phyloP scores from a whole-genome alignment of 306 rosid species.

The Ziziphus jujuba region DNA sequence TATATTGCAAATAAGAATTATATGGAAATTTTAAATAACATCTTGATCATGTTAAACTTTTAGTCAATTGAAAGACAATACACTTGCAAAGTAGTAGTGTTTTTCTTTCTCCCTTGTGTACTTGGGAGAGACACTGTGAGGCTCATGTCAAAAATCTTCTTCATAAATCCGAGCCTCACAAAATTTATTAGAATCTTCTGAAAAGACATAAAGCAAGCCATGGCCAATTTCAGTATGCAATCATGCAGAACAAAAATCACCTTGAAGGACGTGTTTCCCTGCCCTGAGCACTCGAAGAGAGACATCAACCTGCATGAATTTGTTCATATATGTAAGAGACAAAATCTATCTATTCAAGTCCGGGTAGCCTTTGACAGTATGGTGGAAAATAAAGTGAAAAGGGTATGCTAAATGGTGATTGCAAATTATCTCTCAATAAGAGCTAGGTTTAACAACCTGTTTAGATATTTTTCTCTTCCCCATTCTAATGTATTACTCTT shows the following conservation, averaged over 20 bases:
- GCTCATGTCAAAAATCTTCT: background rate
- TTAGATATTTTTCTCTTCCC: background rate
- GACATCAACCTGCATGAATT: slow-evolving; percentile 62
- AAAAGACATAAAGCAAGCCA: background rate
- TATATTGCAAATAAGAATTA: slow-evolving; percentile 10
- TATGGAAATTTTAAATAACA: background rate
- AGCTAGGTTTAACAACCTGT: too few relatives aligned
- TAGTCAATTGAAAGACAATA: background rate
- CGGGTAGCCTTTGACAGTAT: background rate
- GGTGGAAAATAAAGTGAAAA: background rate
- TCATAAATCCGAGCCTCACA: background rate
- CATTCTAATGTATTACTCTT: background rate
- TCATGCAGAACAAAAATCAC: slow-evolving; percentile 35
- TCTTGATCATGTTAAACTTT: background rate
- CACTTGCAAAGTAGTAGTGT: slow-evolving; percentile 2
- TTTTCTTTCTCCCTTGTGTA: background rate
- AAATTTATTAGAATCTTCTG: background rate
- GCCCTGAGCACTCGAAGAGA: slow-evolving; percentile 75
- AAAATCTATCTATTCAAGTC: background rate
- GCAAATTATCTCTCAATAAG: too few relatives aligned
- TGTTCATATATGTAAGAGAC: slow-evolving; percentile 5
- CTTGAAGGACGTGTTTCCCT: slow-evolving; percentile 95
- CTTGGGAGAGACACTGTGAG: background rate
- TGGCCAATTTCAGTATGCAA: background rate
- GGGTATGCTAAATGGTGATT: too few relatives aligned